Evolutionary conservation across 371 early-diverging fungal genomes (phyloP), one percentile per base, ranked within the genome.

Genomic region (Chytridium lagenaria): DNA sequence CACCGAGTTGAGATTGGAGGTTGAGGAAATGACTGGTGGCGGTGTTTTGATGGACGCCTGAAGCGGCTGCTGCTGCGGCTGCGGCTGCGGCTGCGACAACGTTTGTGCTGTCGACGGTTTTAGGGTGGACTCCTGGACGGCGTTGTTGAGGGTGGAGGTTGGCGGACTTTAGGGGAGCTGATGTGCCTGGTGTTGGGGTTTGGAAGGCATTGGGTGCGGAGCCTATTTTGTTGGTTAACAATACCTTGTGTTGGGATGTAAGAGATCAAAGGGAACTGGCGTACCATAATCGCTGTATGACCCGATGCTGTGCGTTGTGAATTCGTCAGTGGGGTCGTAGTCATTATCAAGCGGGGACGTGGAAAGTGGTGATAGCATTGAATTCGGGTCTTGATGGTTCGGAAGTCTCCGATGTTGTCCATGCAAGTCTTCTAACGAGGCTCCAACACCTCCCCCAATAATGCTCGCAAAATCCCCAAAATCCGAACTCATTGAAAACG

Each of bases 71-170:
- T 7, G 61, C 61, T 7, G 61, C 61, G 5, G 61, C 61, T 10
- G 61, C 61, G 12, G 61, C 61, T 61, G 57, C 57, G 5, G 61
- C 61, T 12, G 61, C 61, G 7, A 34, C 61, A 31, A 61, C 61
- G 23, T 33, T 34, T 16, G 34, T 34, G 61, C 26, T 61, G 26
- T 61, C 36, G 15, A 33, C 61, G 5, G 61, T 2, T 37, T 61
- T 61, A 5, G 61, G 36, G 26, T 31, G 61, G 36, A 61, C 37
- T 3, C 61, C 61, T 36, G 23, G 31, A 7, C 36, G 30, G 30
- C 61, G 30, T 23, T 31, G 61, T 16, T 61, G 61, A 12, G 31
- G 23, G 3, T 28, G 23, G 31, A 61, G 37, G 7, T 3, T 28
- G 3, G 61, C 34, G 31, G 61, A 36, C 61, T 61, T 61, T 16